A percentile compares a stretch with the other conserved stretches of the same genome.
phyloP scores from a whole-genome alignment of 129 eudicot genomes.

The Helianthus annuus region HanXRQr2.0-SUNRISE NC_035433.2:127424581-127425080 shows the following conservation, averaged over 20 bases:
- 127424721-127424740: slow-evolving; percentile 52
- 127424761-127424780: slow-evolving; percentile 41
- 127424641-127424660: slow-evolving; percentile 32
- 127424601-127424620: slow-evolving; percentile 8
- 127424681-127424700: slow-evolving; percentile 34
- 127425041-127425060: slow-evolving; percentile 22
- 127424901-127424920: slow-evolving; percentile 37
- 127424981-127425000: slow-evolving; percentile 27
- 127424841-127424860: slow-evolving; percentile 46
- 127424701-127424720: slow-evolving; percentile 51
- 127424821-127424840: slow-evolving; percentile 50
- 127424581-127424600: not conserved
- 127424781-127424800: slow-evolving; percentile 21
- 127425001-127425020: slow-evolving; percentile 47
- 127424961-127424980: slow-evolving; percentile 34
- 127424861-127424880: slow-evolving; percentile 9
- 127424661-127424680: slow-evolving; percentile 32
- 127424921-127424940: slow-evolving; percentile 43
- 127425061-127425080: slow-evolving; percentile 28
- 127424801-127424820: slow-evolving; percentile 39
- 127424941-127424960: slow-evolving; percentile 36
- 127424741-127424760: slow-evolving; percentile 41
- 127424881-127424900: slow-evolving; percentile 1
- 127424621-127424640: slow-evolving; percentile 36
- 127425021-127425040: slow-evolving; percentile 52